These are phyloP conservation scores for Fagopyrum esculentum DNA, from an alignment of 148 eudicot species.

Conservation along the genomic window DNA sequence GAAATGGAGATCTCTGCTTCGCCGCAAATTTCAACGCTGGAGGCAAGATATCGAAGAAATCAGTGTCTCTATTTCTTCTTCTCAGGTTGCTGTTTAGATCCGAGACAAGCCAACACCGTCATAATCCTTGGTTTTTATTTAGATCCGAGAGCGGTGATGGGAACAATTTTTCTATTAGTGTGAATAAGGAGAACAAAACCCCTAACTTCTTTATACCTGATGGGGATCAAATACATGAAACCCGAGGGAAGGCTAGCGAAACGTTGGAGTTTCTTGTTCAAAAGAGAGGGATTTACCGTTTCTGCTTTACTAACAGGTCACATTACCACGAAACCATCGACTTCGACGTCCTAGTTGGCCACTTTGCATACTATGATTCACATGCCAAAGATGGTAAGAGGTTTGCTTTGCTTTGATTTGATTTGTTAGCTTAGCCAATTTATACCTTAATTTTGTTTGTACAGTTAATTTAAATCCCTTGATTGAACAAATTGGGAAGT, in stretches of 20 bases:
- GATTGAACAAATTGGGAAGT: slow-evolving; percentile 53
- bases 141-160: too few relatives aligned
- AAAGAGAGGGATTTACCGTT: slow-evolving; percentile 26
- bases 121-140: too few relatives aligned
- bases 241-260: slow-evolving; percentile 16
- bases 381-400: slow-evolving; percentile 69
- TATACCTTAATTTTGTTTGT: not conserved
- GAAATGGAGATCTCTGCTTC: too few relatives aligned
- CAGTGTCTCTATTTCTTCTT: too few relatives aligned
- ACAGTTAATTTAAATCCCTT: slow-evolving; percentile 71
- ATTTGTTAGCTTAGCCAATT: not conserved
- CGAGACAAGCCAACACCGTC: too few relatives aligned
- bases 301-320: slow-evolving; percentile 68
- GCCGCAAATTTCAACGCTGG: too few relatives aligned
- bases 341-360: slow-evolving; percentile 61
- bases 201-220: not conserved
- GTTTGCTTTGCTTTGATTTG: too few relatives aligned
- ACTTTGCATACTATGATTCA: slow-evolving; percentile 41
- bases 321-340: slow-evolving; percentile 78
- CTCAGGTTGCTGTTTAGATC: too few relatives aligned
- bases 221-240: not conserved
- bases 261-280: not conserved
- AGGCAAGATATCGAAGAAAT: too few relatives aligned
- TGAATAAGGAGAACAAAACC: not conserved
- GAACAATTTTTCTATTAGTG: not conserved